Evolutionary conservation across 441 rosid species (phyloP).

Genomic region (Erysimum pusillum): DNA sequence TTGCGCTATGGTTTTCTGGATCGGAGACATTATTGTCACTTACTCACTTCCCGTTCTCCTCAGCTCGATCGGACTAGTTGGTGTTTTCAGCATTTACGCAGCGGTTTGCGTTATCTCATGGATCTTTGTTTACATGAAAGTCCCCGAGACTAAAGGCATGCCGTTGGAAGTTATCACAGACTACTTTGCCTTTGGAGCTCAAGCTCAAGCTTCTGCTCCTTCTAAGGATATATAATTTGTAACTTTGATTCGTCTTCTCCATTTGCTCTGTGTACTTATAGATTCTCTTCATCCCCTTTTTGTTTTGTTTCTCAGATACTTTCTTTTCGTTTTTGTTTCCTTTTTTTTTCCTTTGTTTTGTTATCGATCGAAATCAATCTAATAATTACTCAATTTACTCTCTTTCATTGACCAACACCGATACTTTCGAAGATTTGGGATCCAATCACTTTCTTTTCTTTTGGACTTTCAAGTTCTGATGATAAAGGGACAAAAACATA

Average conservation of each 20-base stretch:
- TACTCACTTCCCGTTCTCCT: constrained; percentile 74
- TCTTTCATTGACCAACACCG: neutral
- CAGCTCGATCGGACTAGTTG: constrained; percentile 64
- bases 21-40: constrained; percentile 68
- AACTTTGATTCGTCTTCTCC: constrained; percentile 25
- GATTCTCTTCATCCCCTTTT: constrained; percentile 24
- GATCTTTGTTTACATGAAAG: constrained; percentile 71
- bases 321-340: constrained; percentile 21
- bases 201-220: constrained; percentile 47
- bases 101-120: constrained; percentile 66
- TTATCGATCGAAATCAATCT: constrained; percentile 5
- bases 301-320: constrained; percentile 21
- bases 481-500: constrained; percentile 6
- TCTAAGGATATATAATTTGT: constrained; percentile 35
- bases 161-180: constrained; percentile 83
- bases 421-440: neutral
- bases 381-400: constrained; percentile 34
- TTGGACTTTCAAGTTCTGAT: neutral
- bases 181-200: constrained; percentile 75
- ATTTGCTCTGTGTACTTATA: constrained; percentile 45
- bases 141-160: constrained; percentile 86
- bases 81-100: constrained; percentile 69
- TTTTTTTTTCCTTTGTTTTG: neutral
- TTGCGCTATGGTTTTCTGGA: constrained; percentile 67
- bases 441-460: neutral